Evolutionary conservation across 371 early-diverging fungal genomes (phyloP).

Genomic region (Apophysomyces variabilis): DNA sequence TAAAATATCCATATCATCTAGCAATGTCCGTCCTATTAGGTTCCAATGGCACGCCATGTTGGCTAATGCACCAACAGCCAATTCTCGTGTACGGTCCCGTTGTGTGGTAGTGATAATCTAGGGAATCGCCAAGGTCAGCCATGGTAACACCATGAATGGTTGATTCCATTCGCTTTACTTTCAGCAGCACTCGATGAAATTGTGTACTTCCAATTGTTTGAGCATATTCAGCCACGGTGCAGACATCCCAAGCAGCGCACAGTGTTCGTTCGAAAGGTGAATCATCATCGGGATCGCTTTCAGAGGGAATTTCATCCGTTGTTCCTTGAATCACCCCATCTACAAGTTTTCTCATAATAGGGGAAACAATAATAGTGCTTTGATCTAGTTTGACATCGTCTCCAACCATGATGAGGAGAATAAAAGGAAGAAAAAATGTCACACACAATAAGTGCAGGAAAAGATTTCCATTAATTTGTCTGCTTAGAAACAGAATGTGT

Average conservation of each 20-base stretch:
- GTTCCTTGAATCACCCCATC: slow-evolving; percentile 33
- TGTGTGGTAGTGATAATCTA: slow-evolving; percentile 40
- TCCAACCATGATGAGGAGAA: background rate
- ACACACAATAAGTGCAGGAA: too few relatives aligned
- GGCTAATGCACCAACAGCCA: slow-evolving; percentile 47
- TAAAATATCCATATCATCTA: slow-evolving; percentile 43
- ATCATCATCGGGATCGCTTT: slow-evolving; percentile 34
- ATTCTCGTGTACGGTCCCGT: slow-evolving; percentile 43
- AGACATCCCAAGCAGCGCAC: slow-evolving; percentile 52
- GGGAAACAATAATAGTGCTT: slow-evolving; percentile 26
- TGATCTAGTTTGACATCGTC: background rate
- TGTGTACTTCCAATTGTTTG: slow-evolving; percentile 21
- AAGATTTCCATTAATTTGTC: too few relatives aligned
- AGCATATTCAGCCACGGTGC: slow-evolving; percentile 43
- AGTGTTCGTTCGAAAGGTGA: slow-evolving; percentile 47
- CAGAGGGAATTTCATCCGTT: slow-evolving; percentile 22
- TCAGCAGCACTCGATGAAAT: slow-evolving; percentile 41
- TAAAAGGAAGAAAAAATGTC: background rate
- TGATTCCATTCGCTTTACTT: slow-evolving; percentile 22
- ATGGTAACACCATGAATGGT: background rate
- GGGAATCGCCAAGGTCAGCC: background rate
- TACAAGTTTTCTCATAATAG: slow-evolving; percentile 38
- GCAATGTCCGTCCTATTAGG: slow-evolving; percentile 24
- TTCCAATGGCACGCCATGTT: slow-evolving; percentile 51
- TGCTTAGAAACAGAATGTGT: too few relatives aligned